Percentiles rank a stretch among this genome's conserved stretches.
These are phyloP conservation scores for Suillus discolor DNA, from an alignment of 768 basidiomycete species.

Conservation along the genomic window DNA sequence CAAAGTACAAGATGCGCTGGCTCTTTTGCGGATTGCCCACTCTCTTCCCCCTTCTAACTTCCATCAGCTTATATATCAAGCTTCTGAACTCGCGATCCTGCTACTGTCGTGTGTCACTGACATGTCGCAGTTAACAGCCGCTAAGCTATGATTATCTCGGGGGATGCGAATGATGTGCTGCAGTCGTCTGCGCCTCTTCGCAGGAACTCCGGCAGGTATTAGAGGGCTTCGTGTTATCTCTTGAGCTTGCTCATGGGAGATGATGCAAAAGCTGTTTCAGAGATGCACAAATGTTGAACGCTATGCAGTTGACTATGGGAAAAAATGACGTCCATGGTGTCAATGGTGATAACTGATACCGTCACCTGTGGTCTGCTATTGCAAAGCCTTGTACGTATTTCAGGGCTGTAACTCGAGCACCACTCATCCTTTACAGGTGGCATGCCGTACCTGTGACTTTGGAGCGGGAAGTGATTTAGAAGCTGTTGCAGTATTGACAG, in stretches of 20 bases:
- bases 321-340: conserved; percentile 60
- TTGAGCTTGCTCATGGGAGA: conserved; percentile 66
- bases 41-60: conserved; percentile 51
- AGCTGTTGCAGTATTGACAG: conserved; percentile 55
- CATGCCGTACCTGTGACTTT: conserved; percentile 57
- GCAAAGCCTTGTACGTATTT: conserved; percentile 56
- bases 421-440: conserved; percentile 44
- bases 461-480: conserved; percentile 61
- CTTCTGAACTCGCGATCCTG: conserved; percentile 64
- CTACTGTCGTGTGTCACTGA: conserved; percentile 63
- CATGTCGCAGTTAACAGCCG: conserved; percentile 59
- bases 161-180: conserved; percentile 57
- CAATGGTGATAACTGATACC: conserved; percentile 64
- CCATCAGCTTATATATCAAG: conserved; percentile 60
- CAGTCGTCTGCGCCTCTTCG: conserved; percentile 54
- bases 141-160: conserved; percentile 53
- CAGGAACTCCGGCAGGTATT: conserved; percentile 55
- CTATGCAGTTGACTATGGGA: conserved; percentile 55
- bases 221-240: conserved; percentile 59
- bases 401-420: not conserved
- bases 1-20: conserved; percentile 62
- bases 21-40: conserved; percentile 58
- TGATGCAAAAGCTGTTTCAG: conserved; percentile 68
- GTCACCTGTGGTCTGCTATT: conserved; percentile 63
- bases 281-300: conserved; percentile 74